These are phyloP conservation scores for Silene conica DNA, from an alignment of 148 eudicot genomes.

Conservation along the genomic window DNA sequence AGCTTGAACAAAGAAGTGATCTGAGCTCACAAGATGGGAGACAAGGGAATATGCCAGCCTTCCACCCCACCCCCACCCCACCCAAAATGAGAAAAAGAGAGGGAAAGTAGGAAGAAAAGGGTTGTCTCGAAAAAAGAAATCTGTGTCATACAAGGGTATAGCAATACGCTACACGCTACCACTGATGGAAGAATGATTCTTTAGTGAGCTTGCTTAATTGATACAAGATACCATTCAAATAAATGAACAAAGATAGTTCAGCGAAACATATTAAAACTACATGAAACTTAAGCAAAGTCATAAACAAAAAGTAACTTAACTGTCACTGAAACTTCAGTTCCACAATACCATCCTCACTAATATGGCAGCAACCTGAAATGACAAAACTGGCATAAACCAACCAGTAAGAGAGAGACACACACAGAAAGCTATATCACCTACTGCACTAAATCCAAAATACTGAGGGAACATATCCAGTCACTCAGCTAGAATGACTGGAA, in stretches of 20 bases:
- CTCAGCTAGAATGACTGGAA: slow-evolving; percentile 17
- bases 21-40: background rate
- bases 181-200: background rate
- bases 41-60: background rate
- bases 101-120: background rate
- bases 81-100: background rate
- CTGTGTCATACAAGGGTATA: background rate
- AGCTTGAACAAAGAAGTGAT: background rate
- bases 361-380: slow-evolving; percentile 51
- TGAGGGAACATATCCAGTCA: slow-evolving; percentile 27
- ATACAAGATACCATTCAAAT: background rate
- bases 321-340: slow-evolving; percentile 49
- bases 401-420: slow-evolving; percentile 42
- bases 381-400: slow-evolving; percentile 58
- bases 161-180: background rate
- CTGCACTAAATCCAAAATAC: slow-evolving; percentile 37
- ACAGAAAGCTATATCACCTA: slow-evolving; percentile 49
- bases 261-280: slow-evolving; percentile 26
- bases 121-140: background rate
- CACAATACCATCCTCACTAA: slow-evolving; percentile 46
- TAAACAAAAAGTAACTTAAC: slow-evolving; percentile 48
- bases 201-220: background rate
- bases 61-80: background rate
- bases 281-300: slow-evolving; percentile 23
- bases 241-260: slow-evolving; percentile 9